Percentiles rank a stretch among this genome's conserved stretches.
Conservation (phyloP, 1,139 yeast genomes). For the Scheffersomyces stambukii region DNA sequence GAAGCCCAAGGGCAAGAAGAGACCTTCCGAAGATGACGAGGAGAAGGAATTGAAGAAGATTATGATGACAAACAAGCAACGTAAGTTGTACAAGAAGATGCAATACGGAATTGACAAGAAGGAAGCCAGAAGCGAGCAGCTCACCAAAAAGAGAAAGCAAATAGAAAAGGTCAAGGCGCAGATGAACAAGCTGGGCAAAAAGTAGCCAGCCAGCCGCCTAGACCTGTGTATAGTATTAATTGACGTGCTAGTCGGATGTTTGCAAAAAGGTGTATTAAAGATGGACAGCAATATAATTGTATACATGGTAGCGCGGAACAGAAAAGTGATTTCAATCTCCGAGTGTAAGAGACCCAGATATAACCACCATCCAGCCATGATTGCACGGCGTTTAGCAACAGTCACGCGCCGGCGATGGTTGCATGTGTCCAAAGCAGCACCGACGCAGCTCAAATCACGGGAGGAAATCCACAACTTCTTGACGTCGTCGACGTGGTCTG, state of each 20-base stretch:
- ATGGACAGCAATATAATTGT: not conserved
- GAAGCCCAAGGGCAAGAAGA: conserved; percentile 27
- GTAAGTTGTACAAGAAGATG: conserved; percentile 92
- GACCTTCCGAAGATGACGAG: conserved; percentile 48
- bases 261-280: not conserved
- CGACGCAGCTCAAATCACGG: no score
- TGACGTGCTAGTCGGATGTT: conserved; percentile 1
- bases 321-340: not conserved
- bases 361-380: no score
- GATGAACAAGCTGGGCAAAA: conserved; percentile 38
- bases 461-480: conserved; percentile 11
- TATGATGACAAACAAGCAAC: conserved; percentile 97
- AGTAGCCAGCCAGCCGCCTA: no score
- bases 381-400: no score
- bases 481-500: conserved; percentile 26
- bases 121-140: conserved; percentile 69
- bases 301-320: not conserved
- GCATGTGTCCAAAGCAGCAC: no score
- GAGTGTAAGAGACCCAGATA: conserved; percentile 2
- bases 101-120: conserved; percentile 87
- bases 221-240: no score
- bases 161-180: conserved; percentile 64
- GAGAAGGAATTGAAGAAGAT: conserved; percentile 86
- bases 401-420: no score
- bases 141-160: conserved; percentile 76